Percentiles rank a stretch among this genome's conserved stretches.
Conservation (phyloP, 441 rosid genomes). For the Populus hybrid region DNA sequence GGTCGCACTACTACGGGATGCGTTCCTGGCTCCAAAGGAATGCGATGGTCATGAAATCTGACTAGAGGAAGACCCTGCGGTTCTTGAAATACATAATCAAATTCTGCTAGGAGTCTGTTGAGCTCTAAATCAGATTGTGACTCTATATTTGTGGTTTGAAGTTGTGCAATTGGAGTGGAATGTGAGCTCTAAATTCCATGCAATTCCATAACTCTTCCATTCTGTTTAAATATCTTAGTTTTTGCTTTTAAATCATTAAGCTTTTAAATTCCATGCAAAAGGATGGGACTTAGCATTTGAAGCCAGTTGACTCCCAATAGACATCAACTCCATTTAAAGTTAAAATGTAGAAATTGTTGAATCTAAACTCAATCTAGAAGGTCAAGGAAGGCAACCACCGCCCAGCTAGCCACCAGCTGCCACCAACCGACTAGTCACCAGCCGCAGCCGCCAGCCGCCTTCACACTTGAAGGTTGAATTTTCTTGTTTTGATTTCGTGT, state of each 20-base stretch:
- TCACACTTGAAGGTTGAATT: no score
- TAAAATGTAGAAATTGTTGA: no score
- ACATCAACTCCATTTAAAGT: no score
- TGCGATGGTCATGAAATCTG: background rate
- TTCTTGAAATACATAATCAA: background rate
- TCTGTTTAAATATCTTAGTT: background rate
- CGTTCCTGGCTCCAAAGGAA: background rate
- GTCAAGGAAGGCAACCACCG: no score
- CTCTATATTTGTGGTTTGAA: background rate
- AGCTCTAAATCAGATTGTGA: background rate
- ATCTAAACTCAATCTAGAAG: no score
- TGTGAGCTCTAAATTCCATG: rapidly evolving
- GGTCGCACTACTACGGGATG: background rate
- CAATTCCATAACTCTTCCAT: background rate
- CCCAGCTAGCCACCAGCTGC: no score
- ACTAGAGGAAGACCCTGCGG: background rate
- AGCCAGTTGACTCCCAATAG: background rate
- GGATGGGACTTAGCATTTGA: background rate
- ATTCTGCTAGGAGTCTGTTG: rapidly evolving
- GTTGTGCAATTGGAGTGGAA: no score
- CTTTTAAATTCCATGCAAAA: background rate
- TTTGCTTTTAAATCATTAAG: no score
- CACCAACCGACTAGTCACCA: no score
- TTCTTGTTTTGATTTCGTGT: no score
- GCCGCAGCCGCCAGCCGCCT: no score